Percentiles rank a stretch among this genome's conserved stretches.
Conservation (phyloP, 208 protist genomes). For the Acanthamoeba castellanii region DNA sequence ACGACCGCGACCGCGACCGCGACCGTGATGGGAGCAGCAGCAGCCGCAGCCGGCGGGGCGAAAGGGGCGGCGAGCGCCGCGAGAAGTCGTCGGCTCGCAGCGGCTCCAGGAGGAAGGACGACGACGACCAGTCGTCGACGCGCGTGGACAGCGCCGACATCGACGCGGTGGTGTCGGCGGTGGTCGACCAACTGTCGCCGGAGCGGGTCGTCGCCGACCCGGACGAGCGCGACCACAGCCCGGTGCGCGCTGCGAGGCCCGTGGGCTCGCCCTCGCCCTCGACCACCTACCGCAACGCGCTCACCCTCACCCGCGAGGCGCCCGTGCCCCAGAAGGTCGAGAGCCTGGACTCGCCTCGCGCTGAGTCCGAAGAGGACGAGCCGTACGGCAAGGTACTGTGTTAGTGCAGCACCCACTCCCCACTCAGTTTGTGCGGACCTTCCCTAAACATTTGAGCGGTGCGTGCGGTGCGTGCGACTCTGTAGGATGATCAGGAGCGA, state of each 20-base stretch:
- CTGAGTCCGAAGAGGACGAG: background rate
- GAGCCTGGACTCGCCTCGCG: slow-evolving; percentile 7
- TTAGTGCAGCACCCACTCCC: background rate
- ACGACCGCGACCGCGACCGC: background rate
- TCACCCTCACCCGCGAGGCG: slow-evolving; percentile 8
- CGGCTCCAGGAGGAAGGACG: background rate
- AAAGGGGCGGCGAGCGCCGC: background rate
- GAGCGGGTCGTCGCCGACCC: background rate
- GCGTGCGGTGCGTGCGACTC: too few relatives aligned
- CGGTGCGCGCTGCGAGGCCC: background rate
- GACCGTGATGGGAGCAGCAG: background rate
- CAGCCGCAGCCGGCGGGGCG: background rate
- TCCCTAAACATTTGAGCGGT: too few relatives aligned
- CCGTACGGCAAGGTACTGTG: background rate
- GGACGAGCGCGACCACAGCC: background rate
- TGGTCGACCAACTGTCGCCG: too few relatives aligned
- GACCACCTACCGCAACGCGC: background rate
- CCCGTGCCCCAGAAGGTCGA: slow-evolving; percentile 37
- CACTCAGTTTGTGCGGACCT: too few relatives aligned
- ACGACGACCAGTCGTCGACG: background rate
- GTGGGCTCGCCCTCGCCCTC: background rate
- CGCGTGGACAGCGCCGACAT: background rate
- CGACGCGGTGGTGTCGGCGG: background rate
- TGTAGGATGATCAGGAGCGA: background rate
- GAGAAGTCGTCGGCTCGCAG: background rate